Evolutionary conservation across 208 protist genomes (phyloP).

Genomic region (Novymonas esmeraldas): DNA sequence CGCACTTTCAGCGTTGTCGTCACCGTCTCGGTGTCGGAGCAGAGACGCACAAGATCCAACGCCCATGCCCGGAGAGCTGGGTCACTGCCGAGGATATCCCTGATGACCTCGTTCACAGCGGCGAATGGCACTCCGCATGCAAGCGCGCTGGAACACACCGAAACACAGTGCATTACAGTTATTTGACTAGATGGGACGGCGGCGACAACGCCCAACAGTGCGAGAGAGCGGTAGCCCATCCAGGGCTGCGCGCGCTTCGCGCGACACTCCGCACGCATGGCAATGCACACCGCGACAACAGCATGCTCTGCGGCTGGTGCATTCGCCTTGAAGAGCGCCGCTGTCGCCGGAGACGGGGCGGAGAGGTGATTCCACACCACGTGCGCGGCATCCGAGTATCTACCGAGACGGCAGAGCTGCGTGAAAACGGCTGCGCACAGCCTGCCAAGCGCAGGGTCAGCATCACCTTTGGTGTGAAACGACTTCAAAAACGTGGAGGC

Average conservation of each 20-base stretch:
- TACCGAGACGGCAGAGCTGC: conserved; percentile 26
- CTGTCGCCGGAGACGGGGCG: conserved; percentile 14
- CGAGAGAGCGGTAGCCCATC: conserved; percentile 69
- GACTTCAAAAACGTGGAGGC: conserved; percentile 33
- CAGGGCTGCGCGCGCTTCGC: conserved; percentile 27
- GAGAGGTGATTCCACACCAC: conserved; percentile 79
- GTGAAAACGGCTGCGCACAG: conserved; percentile 39
- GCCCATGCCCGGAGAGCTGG: conserved; percentile 14
- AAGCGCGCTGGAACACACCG: conserved; percentile 49
- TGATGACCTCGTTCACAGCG: conserved; percentile 41
- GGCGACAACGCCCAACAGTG: conserved; percentile 35
- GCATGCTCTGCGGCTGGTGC: conserved; percentile 29
- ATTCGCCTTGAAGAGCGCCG: conserved; percentile 22
- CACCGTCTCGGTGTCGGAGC: conserved; percentile 4
- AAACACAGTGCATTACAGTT: conserved; percentile 45
- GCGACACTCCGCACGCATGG: conserved; percentile 39
- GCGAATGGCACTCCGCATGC: conserved; percentile 63
- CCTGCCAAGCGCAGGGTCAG: conserved; percentile 27
- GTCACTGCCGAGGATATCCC: conserved; percentile 32
- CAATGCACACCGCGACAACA: conserved; percentile 33
- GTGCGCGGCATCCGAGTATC: conserved; percentile 40
- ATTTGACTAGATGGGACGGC: conserved; percentile 12
- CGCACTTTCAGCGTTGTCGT: neutral
- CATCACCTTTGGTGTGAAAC: conserved; percentile 40
- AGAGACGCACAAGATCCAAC: conserved; percentile 26